Percentiles rank a stretch among this genome's conserved stretches.
Evolutionary conservation across 371 early-diverging fungal species (phyloP).

Genomic region (Gilbertella persicaria): DNA sequence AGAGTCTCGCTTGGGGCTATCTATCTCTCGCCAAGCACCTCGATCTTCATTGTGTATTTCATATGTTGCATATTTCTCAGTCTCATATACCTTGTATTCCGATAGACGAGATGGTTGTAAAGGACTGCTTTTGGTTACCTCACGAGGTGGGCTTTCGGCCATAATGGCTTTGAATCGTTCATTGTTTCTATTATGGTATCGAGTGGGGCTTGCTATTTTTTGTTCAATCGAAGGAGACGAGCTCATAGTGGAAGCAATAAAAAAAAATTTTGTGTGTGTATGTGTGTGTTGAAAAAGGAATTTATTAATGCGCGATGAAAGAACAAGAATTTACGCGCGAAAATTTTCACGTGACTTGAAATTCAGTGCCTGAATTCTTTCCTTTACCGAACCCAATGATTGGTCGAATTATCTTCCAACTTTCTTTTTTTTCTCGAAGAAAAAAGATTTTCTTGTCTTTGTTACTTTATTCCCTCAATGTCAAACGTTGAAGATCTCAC

Average conservation of each 20-base stretch:
- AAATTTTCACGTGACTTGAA: too few relatives aligned
- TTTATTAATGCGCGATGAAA: too few relatives aligned
- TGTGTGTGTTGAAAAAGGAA: too few relatives aligned
- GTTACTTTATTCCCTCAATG: conserved; percentile 6
- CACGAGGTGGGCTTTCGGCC: conserved; percentile 7
- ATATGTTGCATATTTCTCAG: conserved; percentile 3
- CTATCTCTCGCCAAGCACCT: conserved; percentile 21
- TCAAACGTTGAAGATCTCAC: conserved; percentile 39
- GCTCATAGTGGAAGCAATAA: background rate
- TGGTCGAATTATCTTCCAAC: too few relatives aligned
- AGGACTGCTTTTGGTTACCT: background rate
- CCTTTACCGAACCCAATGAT: too few relatives aligned
- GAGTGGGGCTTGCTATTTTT: background rate
- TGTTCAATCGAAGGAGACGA: background rate
- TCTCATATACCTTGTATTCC: conserved; percentile 3
- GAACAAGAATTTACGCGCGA: too few relatives aligned
- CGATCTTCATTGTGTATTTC: conserved; percentile 21
- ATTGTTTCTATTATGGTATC: conserved; percentile 1
- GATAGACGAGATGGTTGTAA: background rate
- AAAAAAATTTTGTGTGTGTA: too few relatives aligned
- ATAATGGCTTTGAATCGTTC: conserved; percentile 9
- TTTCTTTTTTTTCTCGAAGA: background rate
- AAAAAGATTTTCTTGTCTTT: background rate
- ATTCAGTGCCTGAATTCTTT: too few relatives aligned
- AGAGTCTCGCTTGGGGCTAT: background rate